Conservation (phyloP, 345 rosid species). For the Dimocarpus longan region DNA sequence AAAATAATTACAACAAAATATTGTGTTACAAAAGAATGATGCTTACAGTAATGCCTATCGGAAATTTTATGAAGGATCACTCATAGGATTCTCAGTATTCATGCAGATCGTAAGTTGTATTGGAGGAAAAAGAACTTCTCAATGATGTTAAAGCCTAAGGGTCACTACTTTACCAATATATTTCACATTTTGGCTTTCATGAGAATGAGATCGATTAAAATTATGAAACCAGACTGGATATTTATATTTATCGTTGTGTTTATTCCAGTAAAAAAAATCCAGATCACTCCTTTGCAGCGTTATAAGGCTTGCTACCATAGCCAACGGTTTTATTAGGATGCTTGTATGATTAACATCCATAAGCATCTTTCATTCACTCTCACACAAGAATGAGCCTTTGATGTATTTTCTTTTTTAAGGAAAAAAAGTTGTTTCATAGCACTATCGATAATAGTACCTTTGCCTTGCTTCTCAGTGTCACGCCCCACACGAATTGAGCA, state of each 20-base stretch:
- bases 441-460: slow-evolving; percentile 51
- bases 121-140: background rate
- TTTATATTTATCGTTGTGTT: background rate
- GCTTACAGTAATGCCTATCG: background rate
- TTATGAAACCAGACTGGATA: background rate
- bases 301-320: background rate
- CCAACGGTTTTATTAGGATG: background rate
- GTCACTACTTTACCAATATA: background rate
- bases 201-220: background rate
- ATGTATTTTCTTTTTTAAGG: background rate
- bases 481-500: slow-evolving; percentile 97
- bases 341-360: background rate
- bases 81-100: background rate
- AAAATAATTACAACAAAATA: background rate
- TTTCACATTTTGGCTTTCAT: background rate
- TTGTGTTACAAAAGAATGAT: background rate
- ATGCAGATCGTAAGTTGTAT: background rate
- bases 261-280: background rate
- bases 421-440: background rate
- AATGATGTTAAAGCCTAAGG: background rate
- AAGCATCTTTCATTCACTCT: background rate
- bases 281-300: background rate
- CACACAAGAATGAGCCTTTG: no score
- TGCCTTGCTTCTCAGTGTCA: slow-evolving; percentile 87
- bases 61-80: slow-evolving; percentile 2